Evolutionary conservation across 805 yeast genomes (phyloP).

Genomic region (Wickerhamiella occidentalis): DNA sequence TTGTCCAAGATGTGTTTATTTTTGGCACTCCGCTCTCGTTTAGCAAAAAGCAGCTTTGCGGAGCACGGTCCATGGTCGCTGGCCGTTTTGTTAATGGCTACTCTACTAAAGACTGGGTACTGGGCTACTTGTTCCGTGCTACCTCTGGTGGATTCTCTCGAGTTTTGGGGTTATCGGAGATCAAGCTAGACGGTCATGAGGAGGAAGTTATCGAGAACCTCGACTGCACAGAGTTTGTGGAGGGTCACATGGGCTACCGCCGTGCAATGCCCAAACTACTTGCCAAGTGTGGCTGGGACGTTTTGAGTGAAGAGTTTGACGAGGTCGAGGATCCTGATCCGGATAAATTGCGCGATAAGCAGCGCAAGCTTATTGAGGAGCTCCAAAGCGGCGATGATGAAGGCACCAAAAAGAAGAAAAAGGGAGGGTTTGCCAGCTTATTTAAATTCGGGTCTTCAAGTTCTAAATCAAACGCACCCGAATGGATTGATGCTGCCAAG

Average conservation of each 20-base stretch:
- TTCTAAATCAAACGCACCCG: slow-evolving; percentile 35
- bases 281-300: slow-evolving; percentile 59
- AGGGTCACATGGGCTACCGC: slow-evolving; percentile 97
- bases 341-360: slow-evolving; percentile 62
- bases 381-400: slow-evolving; percentile 30
- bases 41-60: slow-evolving; percentile 59
- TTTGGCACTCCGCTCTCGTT: slow-evolving; percentile 84
- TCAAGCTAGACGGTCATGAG: slow-evolving; percentile 27
- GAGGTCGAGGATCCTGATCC: slow-evolving; percentile 96
- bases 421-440: slow-evolving; percentile 20
- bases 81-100: slow-evolving; percentile 86
- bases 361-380: slow-evolving; percentile 68
- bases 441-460: slow-evolving; percentile 23
- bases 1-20: slow-evolving; percentile 75
- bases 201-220: slow-evolving; percentile 49
- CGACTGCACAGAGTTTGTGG: slow-evolving; percentile 76
- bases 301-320: slow-evolving; percentile 77
- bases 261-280: slow-evolving; percentile 79
- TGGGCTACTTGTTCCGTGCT: slow-evolving; percentile 89
- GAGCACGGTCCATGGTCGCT: slow-evolving; percentile 75
- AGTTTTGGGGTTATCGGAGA: slow-evolving; percentile 81
- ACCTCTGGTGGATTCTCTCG: slow-evolving; percentile 86
- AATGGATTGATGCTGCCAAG: slow-evolving; percentile 43
- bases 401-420: slow-evolving; percentile 21
- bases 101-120: slow-evolving; percentile 87